Conservation (phyloP, 179 eudicot species). For the Camellia oleifera region DNA sequence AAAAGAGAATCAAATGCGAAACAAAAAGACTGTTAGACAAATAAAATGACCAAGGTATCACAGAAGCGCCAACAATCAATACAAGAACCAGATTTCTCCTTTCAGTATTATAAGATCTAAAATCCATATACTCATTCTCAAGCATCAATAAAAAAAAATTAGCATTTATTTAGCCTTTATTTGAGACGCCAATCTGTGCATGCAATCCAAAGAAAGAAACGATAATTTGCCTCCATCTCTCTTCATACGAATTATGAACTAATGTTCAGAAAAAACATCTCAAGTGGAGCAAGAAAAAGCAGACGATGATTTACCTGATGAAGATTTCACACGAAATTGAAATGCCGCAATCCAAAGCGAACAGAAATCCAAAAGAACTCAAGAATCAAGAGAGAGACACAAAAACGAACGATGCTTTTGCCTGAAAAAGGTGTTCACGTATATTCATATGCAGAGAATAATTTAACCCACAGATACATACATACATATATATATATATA, state of each 20-base stretch:
- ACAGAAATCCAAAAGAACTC: not conserved
- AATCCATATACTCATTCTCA: not conserved
- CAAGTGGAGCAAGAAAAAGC: not conserved
- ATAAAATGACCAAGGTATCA: not conserved
- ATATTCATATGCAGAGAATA: not conserved
- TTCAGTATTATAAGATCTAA: not conserved
- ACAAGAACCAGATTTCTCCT: not conserved
- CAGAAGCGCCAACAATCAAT: not conserved
- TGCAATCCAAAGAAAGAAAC: not conserved
- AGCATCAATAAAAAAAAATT: not conserved
- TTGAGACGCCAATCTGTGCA: constrained; percentile 12
- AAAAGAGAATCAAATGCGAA: not conserved
- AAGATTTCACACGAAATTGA: constrained; percentile 9
- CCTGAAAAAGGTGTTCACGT: not conserved
- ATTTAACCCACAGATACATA: not conserved
- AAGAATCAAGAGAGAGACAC: not conserved
- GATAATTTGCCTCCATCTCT: not conserved
- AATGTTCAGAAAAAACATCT: not conserved
- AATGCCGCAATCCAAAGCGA: not conserved
- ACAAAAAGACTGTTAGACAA: not conserved
- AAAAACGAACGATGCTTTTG: not conserved
- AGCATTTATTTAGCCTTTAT: not conserved
- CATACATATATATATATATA: not conserved
- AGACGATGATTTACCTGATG: not conserved
- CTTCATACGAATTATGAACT: not conserved